Evolutionary conservation across 2,329 filamentous ascomycete species (phyloP).

Genomic region (Cordyceps pruinosa): DNA sequence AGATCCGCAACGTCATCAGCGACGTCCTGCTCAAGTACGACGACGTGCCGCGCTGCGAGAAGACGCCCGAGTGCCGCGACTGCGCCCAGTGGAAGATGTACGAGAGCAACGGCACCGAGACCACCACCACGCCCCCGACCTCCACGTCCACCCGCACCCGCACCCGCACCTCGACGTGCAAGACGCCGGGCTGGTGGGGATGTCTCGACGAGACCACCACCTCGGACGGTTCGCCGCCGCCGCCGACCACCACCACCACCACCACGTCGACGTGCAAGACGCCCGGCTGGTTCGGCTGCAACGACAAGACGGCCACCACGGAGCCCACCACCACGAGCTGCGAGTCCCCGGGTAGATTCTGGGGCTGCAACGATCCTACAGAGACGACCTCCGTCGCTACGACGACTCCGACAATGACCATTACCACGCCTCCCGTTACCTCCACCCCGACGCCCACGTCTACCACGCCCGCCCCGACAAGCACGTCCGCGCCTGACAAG

Average conservation of each 20-base stretch:
- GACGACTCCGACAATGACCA: constrained; percentile 17
- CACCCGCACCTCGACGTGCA: constrained; percentile 78
- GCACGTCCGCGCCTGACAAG: constrained; percentile 18
- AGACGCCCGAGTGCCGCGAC: constrained; percentile 76
- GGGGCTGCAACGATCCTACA: constrained; percentile 45
- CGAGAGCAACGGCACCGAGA: constrained; percentile 81
- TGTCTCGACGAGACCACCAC: constrained; percentile 61
- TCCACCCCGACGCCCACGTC: constrained; percentile 32
- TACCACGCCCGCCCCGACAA: constrained; percentile 24
- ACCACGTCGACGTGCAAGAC: constrained; percentile 52
- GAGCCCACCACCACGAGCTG: constrained; percentile 20
- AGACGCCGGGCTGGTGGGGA: constrained; percentile 91
- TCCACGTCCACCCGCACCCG: constrained; percentile 48
- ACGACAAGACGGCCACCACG: constrained; percentile 35
- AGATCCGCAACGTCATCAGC: constrained; percentile 79
- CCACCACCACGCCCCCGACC: constrained; percentile 47
- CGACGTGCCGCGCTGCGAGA: constrained; percentile 65
- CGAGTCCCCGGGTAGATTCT: constrained; percentile 46
- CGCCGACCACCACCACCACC: constrained; percentile 35
- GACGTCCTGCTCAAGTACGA: constrained; percentile 84
- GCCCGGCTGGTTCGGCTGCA: constrained; percentile 62
- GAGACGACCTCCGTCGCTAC: constrained; percentile 21
- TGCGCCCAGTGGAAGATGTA: constrained; percentile 94
- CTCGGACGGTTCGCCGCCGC: constrained; percentile 24
- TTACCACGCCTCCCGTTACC: constrained; percentile 43